Evolutionary conservation across 2,329 filamentous ascomycete species (phyloP).

Genomic region (Xylariaceae sp.): DNA sequence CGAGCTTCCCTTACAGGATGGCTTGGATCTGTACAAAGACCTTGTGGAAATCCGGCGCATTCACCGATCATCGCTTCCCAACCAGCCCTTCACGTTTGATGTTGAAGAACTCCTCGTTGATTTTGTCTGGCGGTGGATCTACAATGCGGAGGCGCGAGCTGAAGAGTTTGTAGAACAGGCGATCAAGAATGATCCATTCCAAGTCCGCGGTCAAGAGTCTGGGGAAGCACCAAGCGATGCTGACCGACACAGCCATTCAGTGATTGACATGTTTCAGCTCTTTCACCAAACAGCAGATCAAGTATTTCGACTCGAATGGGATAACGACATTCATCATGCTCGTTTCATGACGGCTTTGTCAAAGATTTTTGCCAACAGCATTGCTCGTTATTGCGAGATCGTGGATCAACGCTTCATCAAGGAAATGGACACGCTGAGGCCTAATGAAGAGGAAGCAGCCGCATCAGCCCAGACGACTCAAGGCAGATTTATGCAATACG

Average conservation of each 20-base stretch:
- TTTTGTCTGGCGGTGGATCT: slow-evolving; percentile 96
- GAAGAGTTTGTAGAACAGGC: slow-evolving; percentile 83
- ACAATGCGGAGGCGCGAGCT: slow-evolving; percentile 72
- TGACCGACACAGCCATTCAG: slow-evolving; percentile 85
- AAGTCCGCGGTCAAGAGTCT: slow-evolving; percentile 62
- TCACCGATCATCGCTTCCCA: slow-evolving; percentile 70
- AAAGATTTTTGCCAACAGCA: slow-evolving; percentile 75
- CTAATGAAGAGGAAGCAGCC: slow-evolving; percentile 68
- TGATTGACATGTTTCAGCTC: slow-evolving; percentile 88
- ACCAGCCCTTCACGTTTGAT: slow-evolving; percentile 75
- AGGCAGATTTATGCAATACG: slow-evolving; percentile 88
- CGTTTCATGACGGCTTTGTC: slow-evolving; percentile 95
- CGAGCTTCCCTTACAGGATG: slow-evolving; percentile 84
- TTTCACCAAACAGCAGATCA: slow-evolving; percentile 92
- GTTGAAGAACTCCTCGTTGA: slow-evolving; percentile 81
- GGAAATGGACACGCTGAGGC: slow-evolving; percentile 90
- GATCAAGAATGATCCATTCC: slow-evolving; percentile 84
- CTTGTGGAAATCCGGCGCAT: slow-evolving; percentile 79
- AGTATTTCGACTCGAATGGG: slow-evolving; percentile 82
- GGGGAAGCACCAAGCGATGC: slow-evolving; percentile 67
- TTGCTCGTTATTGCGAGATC: slow-evolving; percentile 86
- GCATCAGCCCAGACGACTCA: slow-evolving; percentile 74
- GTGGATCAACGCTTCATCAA: slow-evolving; percentile 79
- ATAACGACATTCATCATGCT: slow-evolving; percentile 87
- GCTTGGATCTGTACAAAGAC: slow-evolving; percentile 89